Percentiles rank a stretch among this genome's conserved stretches.
Conservation (phyloP, 2,329 filamentous ascomycete species). For the Cladorrhinum sp. region DNA sequence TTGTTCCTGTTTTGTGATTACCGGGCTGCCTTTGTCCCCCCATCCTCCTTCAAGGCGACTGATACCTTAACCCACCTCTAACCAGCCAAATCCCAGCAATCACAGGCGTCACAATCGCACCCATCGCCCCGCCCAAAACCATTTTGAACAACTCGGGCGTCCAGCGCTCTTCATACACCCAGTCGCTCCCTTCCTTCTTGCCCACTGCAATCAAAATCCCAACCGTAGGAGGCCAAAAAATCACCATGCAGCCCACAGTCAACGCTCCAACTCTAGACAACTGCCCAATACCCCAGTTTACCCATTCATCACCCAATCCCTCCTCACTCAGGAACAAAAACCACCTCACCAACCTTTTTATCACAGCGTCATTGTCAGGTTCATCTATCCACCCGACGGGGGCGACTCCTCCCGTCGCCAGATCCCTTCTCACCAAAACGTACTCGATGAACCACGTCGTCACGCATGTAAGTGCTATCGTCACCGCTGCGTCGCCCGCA, state of each 20-base stretch:
- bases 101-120: conserved; percentile 45
- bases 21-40: background rate
- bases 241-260: conserved; percentile 38
- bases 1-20: background rate
- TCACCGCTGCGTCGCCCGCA: conserved; percentile 48
- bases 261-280: conserved; percentile 36
- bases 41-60: background rate
- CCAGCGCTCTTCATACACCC: conserved; percentile 43
- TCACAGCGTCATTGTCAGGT: conserved; percentile 25
- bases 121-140: conserved; percentile 45
- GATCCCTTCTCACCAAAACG: conserved; percentile 46
- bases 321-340: conserved; percentile 40
- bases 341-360: conserved; percentile 38
- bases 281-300: conserved; percentile 36
- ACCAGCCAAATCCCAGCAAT: conserved; percentile 51
- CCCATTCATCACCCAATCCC: conserved; percentile 27
- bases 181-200: conserved; percentile 39
- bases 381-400: conserved; percentile 45
- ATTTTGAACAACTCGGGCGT: conserved; percentile 50
- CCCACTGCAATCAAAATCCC: conserved; percentile 43
- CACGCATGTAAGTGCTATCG: conserved; percentile 49
- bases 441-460: conserved; percentile 52
- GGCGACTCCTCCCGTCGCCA: conserved; percentile 43
- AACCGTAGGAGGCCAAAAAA: conserved; percentile 44
- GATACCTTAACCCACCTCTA: conserved; percentile 41